Evolutionary conservation across 2,329 filamentous ascomycete species (phyloP), one percentile per base, ranked within the genome.

Genomic region (Colletotrichum sp.): DNA sequence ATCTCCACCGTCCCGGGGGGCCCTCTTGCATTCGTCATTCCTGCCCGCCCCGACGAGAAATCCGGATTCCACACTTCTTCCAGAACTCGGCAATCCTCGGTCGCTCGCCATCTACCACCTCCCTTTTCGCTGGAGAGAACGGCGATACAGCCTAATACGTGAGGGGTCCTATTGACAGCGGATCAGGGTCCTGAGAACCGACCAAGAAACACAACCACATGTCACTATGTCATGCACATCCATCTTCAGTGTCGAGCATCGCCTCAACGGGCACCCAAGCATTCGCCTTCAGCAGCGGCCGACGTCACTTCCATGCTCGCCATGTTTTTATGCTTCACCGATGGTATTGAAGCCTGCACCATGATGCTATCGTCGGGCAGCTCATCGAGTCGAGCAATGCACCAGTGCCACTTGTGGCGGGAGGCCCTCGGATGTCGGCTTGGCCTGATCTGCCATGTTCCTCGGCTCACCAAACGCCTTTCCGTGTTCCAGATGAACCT

Each of bases 51-150:
- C 24, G 52, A 16, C 26, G 8, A 28, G 28, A 55, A 75, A 75
- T 72, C 63, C 69, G 73, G 73, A 72, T 75, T 75, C 73, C 69
- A 57, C 55, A 30, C 49, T n/a, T 12, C 49, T 72, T 72, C 26
- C 63, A 68, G 69, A 75, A 55, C 21, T 34, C 69, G 52, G 69
- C 55, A 63, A 62, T 72, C 69, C 36, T 63, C 72, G 69, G 63
- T 28, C 55, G 57, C 66, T 73, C 72, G 36, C 66, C 66, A 10
- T 44, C 66, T 30, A 28, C 59, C 59, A n/a, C 59, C 59, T 32
- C 30, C 28, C 32, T 62, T 30, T 32, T 39, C 28, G 28, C 44
- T 18, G 15, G 24, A 44, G 62, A 15, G 16, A 24, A 15, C 24
- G 34, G 30, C 21, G n/a, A 64, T 24, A 70, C 39, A 49, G 16